These are phyloP conservation scores for Aspergillus sp. DNA, from an alignment of 2,329 filamentous ascomycete genomes.

Conservation along the genomic window DNA sequence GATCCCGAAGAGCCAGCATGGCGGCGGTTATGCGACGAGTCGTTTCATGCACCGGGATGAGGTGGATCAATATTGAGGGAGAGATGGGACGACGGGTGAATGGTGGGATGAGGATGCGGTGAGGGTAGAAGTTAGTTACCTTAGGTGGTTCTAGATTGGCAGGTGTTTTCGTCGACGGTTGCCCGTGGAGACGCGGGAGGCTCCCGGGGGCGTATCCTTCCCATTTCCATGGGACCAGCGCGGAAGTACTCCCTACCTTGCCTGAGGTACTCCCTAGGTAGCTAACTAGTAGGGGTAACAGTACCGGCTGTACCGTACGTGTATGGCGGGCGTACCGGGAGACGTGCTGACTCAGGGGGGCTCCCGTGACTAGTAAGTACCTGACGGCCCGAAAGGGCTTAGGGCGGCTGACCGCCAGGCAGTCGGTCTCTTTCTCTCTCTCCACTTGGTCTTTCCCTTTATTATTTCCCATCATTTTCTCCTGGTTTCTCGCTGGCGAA, in stretches of 20 bases:
- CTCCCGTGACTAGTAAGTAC: not conserved
- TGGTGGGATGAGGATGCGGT: slow-evolving; percentile 2
- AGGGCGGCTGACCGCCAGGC: not conserved
- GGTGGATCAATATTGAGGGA: not conserved
- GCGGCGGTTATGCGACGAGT: slow-evolving; percentile 24
- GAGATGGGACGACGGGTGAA: not conserved
- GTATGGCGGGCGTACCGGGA: too few species aligned
- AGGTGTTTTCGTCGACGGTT: slow-evolving; percentile 30
- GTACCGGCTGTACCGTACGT: not conserved
- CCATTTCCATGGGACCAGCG: not conserved
- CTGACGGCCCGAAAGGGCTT: not conserved
- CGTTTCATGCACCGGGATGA: slow-evolving; percentile 20
- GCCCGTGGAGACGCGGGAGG: slow-evolving; percentile 38
- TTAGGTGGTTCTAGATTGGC: slow-evolving; percentile 4
- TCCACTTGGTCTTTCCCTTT: slow-evolving; percentile 12
- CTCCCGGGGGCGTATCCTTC: not conserved
- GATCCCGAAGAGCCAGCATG: slow-evolving; percentile 79
- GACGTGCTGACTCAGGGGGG: not conserved
- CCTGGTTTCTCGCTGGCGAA: slow-evolving; percentile 39
- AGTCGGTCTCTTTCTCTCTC: slow-evolving; percentile 18
- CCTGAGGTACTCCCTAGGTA: too few species aligned
- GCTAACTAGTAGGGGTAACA: too few species aligned
- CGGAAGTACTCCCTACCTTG: too few species aligned
- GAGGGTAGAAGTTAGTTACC: not conserved
- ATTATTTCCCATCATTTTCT: slow-evolving; percentile 11